A percentile compares a stretch with the other conserved stretches of the same genome.
phyloP scores from a whole-genome alignment of 805 yeast genomes.

The Yamadazyma kitorensis region DNA sequence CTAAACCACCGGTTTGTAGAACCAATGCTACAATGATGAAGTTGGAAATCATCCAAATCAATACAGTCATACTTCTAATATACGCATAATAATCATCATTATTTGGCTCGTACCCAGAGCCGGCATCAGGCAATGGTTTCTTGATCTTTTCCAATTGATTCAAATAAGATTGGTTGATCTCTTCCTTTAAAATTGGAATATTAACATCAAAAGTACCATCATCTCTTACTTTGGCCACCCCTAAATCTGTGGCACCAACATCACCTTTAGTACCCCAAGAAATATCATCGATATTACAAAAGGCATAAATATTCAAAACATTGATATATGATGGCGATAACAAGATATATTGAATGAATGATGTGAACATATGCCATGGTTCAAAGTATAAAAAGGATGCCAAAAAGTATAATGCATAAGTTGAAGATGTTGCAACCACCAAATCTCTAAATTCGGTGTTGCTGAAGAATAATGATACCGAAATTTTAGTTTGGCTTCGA shows the following conservation, averaged over 20 bases:
- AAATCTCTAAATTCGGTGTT: constrained; percentile 45
- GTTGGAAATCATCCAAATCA: constrained; percentile 45
- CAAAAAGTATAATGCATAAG: constrained; percentile 59
- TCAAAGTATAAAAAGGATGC: constrained; percentile 59
- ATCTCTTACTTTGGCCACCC: constrained; percentile 50
- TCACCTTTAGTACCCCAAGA: constrained; percentile 79
- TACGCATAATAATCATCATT: constrained; percentile 48
- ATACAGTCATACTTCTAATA: constrained; percentile 44
- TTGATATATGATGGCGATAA: constrained; percentile 53
- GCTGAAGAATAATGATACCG: constrained; percentile 45
- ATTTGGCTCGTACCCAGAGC: constrained; percentile 20
- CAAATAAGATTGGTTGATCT: constrained; percentile 52
- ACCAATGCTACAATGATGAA: constrained; percentile 41
- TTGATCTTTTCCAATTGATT: constrained; percentile 53
- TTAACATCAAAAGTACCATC: constrained; percentile 58
- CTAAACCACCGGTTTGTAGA: constrained; percentile 43
- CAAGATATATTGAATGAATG: constrained; percentile 50
- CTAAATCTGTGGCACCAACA: constrained; percentile 55
- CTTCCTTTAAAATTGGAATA: constrained; percentile 46
- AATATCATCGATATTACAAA: constrained; percentile 69
- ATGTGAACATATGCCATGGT: constrained; percentile 65
- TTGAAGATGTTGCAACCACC: constrained; percentile 58
- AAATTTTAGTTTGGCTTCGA: constrained; percentile 30
- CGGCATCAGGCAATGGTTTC: constrained; percentile 35
- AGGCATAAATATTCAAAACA: constrained; percentile 63